phyloP scores from a whole-genome alignment of 1,139 yeast species.

The Saccharomyces uvarum region DNA sequence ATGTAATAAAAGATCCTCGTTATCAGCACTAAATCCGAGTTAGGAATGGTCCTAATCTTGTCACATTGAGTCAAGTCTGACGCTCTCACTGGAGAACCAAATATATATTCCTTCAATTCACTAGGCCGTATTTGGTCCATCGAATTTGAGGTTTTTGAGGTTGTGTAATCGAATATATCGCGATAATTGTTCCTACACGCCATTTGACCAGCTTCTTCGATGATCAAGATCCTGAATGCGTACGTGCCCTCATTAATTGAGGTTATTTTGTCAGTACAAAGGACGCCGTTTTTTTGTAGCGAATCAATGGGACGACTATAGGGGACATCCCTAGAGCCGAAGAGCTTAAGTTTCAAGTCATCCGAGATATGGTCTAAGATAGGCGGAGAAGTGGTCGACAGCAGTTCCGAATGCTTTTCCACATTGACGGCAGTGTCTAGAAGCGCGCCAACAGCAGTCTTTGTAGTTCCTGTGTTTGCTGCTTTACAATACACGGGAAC shows the following conservation, averaged over 20 bases:
- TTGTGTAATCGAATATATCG: slow-evolving; percentile 30
- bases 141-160: slow-evolving; percentile 15
- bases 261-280: not conserved
- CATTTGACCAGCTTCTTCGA: slow-evolving; percentile 34
- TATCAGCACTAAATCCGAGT: slow-evolving; percentile 26
- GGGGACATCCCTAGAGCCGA: slow-evolving; percentile 20
- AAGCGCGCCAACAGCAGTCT: slow-evolving; percentile 6
- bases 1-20: slow-evolving; percentile 22
- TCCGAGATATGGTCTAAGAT: slow-evolving; percentile 26
- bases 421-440: slow-evolving; percentile 1
- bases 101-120: slow-evolving; percentile 31
- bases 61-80: slow-evolving; percentile 20
- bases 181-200: slow-evolving; percentile 32
- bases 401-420: not conserved
- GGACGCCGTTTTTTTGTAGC: not conserved
- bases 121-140: slow-evolving; percentile 25
- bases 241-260: not conserved
- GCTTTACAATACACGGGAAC: not conserved
- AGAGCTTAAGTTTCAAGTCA: slow-evolving; percentile 22
- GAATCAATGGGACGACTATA: slow-evolving; percentile 3
- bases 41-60: slow-evolving; percentile 28
- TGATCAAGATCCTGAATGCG: slow-evolving; percentile 12
- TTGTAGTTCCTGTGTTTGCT: slow-evolving; percentile 4
- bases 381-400: slow-evolving; percentile 12
- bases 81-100: slow-evolving; percentile 30